Evolutionary conservation across 1,284 basidiomycete species (phyloP), one percentile per base, ranked within the genome.

Genomic region (Pyrrhoderma lamaoense): DNA sequence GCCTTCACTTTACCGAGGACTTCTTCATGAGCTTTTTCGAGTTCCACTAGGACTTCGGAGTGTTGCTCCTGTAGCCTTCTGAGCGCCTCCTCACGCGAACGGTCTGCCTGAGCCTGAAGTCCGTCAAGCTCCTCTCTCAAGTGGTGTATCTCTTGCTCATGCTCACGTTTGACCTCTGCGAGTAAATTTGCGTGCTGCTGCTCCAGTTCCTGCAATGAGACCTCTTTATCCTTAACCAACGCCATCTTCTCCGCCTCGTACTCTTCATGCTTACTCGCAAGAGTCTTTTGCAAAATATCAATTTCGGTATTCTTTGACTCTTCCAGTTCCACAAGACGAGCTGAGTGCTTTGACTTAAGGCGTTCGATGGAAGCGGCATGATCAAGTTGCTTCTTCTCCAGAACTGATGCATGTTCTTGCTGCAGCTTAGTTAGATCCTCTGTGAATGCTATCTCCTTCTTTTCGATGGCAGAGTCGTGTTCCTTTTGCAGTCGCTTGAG

Each of bases 401-500:
- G 59, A 16, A 67, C 63, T 35, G 75, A 69, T 2, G 67, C 63
- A 60, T 86, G 83, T 23, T 83, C 79, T n/a, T 74, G 72, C 61
- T 79, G 81, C 44, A 84, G 65, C 50, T 70, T 73, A 59, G 83
- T 77, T 39, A 85, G 59, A 60, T 85, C 79, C 49, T 82, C 80
- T 1, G 70, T 60, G 57, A 83, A 82, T 42, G 75, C 71, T 16
- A 70, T 65, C 58, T 89, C 85, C 65, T 82, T 85, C 59, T 79
- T 73, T 25, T 73, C 61, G 50, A 84, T 72, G 9, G 79, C 80
- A n/a, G 79, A 70, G 2, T 73, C 65, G 57, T 89, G 84, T 55
- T 82, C 85, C 11, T 83, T 77, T 59, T 84, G 82, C 18, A 89
- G 70, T 38, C 76, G 75, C 52, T 78, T 69, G 47, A 90, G 63